Conservation (phyloP, 345 rosid species). For the Diplotaxis tenuifolia region DNA sequence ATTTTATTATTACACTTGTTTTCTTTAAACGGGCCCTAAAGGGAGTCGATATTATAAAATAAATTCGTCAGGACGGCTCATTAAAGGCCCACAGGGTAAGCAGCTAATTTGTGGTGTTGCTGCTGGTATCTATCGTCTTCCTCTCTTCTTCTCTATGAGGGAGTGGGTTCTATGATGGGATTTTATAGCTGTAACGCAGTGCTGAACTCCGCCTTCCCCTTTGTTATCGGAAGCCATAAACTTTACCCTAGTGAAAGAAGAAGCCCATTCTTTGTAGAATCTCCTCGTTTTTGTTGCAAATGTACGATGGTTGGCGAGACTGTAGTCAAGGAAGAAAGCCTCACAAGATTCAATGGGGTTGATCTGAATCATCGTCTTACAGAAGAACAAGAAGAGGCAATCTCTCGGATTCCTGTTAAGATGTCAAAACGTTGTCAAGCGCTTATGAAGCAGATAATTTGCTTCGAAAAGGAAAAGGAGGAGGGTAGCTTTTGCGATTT, state of each 20-base stretch:
- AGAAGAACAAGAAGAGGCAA: background rate
- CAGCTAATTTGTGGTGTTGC: too few relatives aligned
- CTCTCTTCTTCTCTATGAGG: too few relatives aligned
- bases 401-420: background rate
- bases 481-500: slow-evolving; percentile 31
- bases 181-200: background rate
- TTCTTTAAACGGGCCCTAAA: too few relatives aligned
- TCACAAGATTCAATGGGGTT: background rate
- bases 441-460: slow-evolving; percentile 63
- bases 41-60: too few relatives aligned
- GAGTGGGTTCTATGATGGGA: background rate
- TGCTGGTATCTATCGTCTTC: too few relatives aligned
- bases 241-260: background rate
- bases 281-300: background rate
- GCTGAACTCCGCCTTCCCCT: slow-evolving; percentile 9
- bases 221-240: background rate
- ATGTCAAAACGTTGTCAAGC: background rate
- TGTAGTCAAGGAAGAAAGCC: background rate
- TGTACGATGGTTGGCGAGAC: background rate
- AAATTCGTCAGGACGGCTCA: background rate
- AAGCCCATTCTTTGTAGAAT: background rate
- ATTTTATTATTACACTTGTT: too few relatives aligned
- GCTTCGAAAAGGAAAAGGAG: slow-evolving; percentile 9
- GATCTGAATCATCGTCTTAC: background rate
- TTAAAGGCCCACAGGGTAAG: too few relatives aligned